These are phyloP conservation scores for Ophiostoma montium DNA, from an alignment of 2,329 filamentous ascomycete genomes.

Conservation along the genomic window DNA sequence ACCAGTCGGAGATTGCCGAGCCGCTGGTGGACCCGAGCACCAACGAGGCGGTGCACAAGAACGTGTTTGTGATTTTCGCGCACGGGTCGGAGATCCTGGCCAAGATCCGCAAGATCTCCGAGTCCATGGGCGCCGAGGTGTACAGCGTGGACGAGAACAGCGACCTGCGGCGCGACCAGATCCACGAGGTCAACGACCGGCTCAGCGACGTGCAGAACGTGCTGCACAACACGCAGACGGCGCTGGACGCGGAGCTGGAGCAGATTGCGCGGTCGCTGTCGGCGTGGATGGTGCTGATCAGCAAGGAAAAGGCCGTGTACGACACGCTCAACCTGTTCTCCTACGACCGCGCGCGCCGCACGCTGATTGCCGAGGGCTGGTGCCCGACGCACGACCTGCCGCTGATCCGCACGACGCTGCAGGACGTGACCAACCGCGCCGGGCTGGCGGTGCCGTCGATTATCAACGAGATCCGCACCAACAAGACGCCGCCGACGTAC, in stretches of 20 bases:
- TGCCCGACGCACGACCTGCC: conserved; percentile 83
- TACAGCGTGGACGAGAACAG: conserved; percentile 98
- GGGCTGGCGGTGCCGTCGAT: conserved; percentile 96
- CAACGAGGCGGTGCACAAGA: conserved; percentile 90
- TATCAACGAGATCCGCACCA: conserved; percentile 93
- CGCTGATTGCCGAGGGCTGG: conserved; percentile 95
- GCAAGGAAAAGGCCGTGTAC: conserved; percentile 97
- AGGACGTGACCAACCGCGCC: conserved; percentile 91
- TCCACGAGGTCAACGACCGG: conserved; percentile 92
- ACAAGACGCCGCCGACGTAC: conserved; percentile 94
- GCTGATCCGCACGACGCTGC: conserved; percentile 80
- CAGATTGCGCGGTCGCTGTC: conserved; percentile 87
- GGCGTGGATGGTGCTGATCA: conserved; percentile 93
- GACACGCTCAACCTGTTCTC: conserved; percentile 92
- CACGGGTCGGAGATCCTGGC: conserved; percentile 96
- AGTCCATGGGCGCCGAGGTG: conserved; percentile 87
- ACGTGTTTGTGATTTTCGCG: conserved; percentile 98
- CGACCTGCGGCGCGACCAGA: conserved; percentile 86
- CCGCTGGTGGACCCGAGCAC: conserved; percentile 80
- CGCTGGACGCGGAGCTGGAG: conserved; percentile 79
- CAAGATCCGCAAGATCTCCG: conserved; percentile 98
- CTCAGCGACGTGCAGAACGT: conserved; percentile 86
- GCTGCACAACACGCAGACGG: conserved; percentile 85
- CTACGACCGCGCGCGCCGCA: conserved; percentile 90
- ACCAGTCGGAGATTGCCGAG: conserved; percentile 96